phyloP scores from a whole-genome alignment of 2,329 filamentous ascomycete species.

The Colletotrichum orchidophilum region DNA sequence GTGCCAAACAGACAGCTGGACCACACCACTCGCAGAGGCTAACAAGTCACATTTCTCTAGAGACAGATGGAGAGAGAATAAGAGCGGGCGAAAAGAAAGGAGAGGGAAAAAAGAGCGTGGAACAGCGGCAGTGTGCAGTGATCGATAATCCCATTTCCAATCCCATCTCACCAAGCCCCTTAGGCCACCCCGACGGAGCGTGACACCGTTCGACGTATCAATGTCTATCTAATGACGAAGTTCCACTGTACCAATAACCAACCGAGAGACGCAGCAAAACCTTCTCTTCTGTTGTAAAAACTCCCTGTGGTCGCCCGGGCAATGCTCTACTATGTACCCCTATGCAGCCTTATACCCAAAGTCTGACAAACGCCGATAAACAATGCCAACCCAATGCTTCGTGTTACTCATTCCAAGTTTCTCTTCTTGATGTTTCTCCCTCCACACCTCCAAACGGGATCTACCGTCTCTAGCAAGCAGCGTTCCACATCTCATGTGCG shows the following conservation, averaged over 20 bases:
- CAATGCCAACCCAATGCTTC: conserved; percentile 18
- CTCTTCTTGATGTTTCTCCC: not conserved
- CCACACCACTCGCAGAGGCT: not conserved
- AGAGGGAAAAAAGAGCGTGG: not conserved
- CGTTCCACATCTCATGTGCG: conserved; percentile 32
- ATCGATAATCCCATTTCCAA: too few relatives aligned
- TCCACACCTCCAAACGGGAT: not conserved
- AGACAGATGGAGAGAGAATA: not conserved
- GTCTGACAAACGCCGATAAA: conserved; percentile 13
- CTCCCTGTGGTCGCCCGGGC: not conserved
- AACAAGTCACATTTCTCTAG: not conserved
- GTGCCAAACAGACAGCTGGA: not conserved
- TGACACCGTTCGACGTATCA: not conserved
- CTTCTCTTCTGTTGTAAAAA: too few relatives aligned
- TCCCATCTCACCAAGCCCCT: not conserved
- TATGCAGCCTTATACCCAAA: not conserved
- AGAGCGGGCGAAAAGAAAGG: not conserved
- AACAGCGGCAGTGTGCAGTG: conserved; percentile 1
- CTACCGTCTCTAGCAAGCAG: conserved; percentile 6
- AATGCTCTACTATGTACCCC: not conserved
- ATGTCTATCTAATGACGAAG: not conserved
- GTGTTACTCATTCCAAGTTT: conserved; percentile 20
- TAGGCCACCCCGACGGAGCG: not conserved
- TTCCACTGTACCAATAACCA: not conserved
- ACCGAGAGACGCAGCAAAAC: too few relatives aligned